These are phyloP conservation scores for Physaria fendleri DNA, from an alignment of 345 rosid genomes.

Conservation along the genomic window DNA sequence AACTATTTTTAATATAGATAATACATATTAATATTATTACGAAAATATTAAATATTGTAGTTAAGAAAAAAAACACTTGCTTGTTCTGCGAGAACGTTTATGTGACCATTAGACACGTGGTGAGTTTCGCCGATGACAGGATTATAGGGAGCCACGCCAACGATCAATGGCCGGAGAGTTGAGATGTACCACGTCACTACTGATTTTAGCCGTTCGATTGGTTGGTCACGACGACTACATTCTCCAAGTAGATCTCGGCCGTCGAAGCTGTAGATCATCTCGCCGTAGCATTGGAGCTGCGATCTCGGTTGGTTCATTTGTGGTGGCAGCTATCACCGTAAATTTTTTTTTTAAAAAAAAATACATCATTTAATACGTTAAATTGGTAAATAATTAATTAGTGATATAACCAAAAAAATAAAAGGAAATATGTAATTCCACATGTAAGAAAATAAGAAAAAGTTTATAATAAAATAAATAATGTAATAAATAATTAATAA, in stretches of 20 bases:
- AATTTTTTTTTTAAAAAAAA: too few species aligned
- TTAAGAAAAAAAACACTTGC: constrained; percentile 22
- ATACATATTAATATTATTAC: background rate
- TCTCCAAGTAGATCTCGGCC: constrained; percentile 39
- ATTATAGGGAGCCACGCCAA: constrained; percentile 77
- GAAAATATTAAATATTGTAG: background rate
- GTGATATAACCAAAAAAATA: background rate
- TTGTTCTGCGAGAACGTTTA: constrained; percentile 75
- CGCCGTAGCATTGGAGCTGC: constrained; percentile 71
- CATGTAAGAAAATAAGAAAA: too few species aligned
- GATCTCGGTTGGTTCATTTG: constrained; percentile 75
- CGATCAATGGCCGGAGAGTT: constrained; percentile 27
- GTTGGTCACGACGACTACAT: constrained; percentile 38
- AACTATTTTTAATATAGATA: background rate
- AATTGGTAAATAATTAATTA: too few species aligned
- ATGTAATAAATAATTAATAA: background rate
- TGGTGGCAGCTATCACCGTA: constrained; percentile 49
- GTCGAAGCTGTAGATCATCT: constrained; percentile 45
- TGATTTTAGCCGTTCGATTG: constrained; percentile 47
- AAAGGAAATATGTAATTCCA: too few species aligned
- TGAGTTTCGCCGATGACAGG: constrained; percentile 91
- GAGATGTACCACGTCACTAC: constrained; percentile 74
- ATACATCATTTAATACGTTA: too few species aligned
- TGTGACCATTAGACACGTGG: constrained; percentile 57
- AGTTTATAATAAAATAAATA: too few species aligned